Percentiles rank a stretch among this genome's conserved stretches.
phyloP scores from a whole-genome alignment of 1,139 yeast genomes.

The Blastobotrys serpentis region DNA sequence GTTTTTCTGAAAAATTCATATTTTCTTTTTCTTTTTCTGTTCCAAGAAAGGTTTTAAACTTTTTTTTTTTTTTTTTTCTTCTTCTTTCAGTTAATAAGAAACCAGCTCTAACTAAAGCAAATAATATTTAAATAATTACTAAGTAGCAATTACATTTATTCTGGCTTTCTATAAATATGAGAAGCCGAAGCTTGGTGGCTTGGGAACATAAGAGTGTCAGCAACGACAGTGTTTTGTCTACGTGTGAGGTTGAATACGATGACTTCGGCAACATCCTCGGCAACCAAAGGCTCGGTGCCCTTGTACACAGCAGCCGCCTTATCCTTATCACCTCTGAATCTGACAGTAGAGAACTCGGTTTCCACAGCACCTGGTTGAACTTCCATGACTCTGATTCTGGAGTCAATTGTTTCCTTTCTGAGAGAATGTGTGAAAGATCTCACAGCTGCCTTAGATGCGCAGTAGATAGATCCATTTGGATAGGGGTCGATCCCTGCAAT shows the following conservation, averaged over 20 bases:
- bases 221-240: constrained; percentile 71
- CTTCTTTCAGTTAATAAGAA: too few relatives aligned
- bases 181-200: constrained; percentile 74
- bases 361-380: constrained; percentile 88
- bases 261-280: constrained; percentile 79
- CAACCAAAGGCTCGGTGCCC: constrained; percentile 69
- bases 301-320: constrained; percentile 72
- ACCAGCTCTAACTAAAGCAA: too few relatives aligned
- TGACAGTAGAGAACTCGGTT: constrained; percentile 76
- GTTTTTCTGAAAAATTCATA: too few relatives aligned
- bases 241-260: constrained; percentile 70
- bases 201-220: constrained; percentile 75
- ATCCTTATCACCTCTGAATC: constrained; percentile 68
- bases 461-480: constrained; percentile 82
- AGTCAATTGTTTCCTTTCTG: constrained; percentile 73
- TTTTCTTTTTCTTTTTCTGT: too few relatives aligned
- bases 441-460: constrained; percentile 85
- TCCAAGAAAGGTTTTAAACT: too few relatives aligned
- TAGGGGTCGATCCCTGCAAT: constrained; percentile 87
- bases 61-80: too few relatives aligned
- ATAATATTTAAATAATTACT: too few relatives aligned
- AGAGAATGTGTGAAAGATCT: constrained; percentile 72
- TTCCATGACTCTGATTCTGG: constrained; percentile 75
- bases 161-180: constrained; percentile 48
- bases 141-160: background rate